Conservation (phyloP, 345 rosid genomes). For the Pistacia vera region DNA sequence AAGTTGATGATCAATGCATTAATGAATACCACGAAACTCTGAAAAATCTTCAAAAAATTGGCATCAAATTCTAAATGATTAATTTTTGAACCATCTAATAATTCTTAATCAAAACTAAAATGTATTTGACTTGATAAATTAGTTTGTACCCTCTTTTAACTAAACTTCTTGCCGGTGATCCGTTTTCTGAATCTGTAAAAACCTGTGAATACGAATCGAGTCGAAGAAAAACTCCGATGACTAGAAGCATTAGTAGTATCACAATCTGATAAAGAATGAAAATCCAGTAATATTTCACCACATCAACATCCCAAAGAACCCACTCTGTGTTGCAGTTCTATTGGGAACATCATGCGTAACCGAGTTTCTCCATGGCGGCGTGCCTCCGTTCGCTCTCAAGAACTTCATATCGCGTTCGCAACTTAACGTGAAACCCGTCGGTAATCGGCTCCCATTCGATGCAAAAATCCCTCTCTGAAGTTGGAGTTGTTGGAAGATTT, state of each 20-base stretch:
- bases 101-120: no score
- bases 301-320: slow-evolving; percentile 39
- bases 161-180: background rate
- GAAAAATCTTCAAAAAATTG: no score
- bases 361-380: slow-evolving; percentile 39
- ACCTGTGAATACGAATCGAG: background rate
- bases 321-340: slow-evolving; percentile 37
- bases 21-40: no score
- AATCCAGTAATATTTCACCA: slow-evolving; percentile 2
- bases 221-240: background rate
- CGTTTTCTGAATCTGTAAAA: background rate
- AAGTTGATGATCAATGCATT: no score
- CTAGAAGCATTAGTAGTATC: background rate
- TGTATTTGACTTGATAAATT: no score
- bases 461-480: background rate
- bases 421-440: slow-evolving; percentile 26
- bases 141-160: no score
- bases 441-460: slow-evolving; percentile 41
- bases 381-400: slow-evolving; percentile 30
- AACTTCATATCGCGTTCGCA: slow-evolving; percentile 18
- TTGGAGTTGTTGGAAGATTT: slow-evolving; percentile 27
- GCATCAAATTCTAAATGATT: no score
- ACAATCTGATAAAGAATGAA: background rate
- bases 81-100: no score
- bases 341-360: slow-evolving; percentile 33